Evolutionary conservation across 169 alveolate genomes (phyloP).

Genomic region (Eimeria necatrix): DNA sequence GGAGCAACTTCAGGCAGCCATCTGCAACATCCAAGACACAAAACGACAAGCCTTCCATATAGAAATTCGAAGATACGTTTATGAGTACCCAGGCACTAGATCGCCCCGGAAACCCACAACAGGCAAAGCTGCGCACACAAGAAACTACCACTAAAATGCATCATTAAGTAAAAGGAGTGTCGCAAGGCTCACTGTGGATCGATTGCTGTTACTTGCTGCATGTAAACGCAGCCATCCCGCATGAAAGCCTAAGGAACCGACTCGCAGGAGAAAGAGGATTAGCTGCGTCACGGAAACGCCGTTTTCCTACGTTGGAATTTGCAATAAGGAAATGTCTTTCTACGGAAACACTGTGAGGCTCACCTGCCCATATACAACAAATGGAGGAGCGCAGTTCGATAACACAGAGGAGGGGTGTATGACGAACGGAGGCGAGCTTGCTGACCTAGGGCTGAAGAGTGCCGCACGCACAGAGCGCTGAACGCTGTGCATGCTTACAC

Average conservation of each 20-base stretch:
- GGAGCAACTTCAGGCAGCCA: slow-evolving; percentile 73
- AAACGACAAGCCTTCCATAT: too few relatives aligned
- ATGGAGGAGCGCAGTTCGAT: slow-evolving; percentile 58
- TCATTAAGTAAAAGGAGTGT: too few relatives aligned
- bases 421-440: slow-evolving; percentile 52
- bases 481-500: too few relatives aligned
- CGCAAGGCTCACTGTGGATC: slow-evolving; percentile 38
- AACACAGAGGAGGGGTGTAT: slow-evolving; percentile 70
- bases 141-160: too few relatives aligned
- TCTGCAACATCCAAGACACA: not conserved
- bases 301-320: too few relatives aligned
- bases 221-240: slow-evolving; percentile 77
- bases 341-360: not conserved
- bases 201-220: slow-evolving; percentile 71
- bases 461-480: not conserved
- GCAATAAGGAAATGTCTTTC: too few relatives aligned
- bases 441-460: slow-evolving; percentile 48
- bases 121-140: too few relatives aligned
- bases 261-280: not conserved
- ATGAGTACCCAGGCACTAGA: too few relatives aligned
- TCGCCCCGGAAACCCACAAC: too few relatives aligned
- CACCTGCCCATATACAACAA: slow-evolving; percentile 59
- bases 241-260: slow-evolving; percentile 51
- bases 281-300: not conserved
- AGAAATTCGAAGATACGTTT: not conserved